Evolutionary conservation across 345 rosid species (phyloP).

Genomic region (Nephelium lappaceum): DNA sequence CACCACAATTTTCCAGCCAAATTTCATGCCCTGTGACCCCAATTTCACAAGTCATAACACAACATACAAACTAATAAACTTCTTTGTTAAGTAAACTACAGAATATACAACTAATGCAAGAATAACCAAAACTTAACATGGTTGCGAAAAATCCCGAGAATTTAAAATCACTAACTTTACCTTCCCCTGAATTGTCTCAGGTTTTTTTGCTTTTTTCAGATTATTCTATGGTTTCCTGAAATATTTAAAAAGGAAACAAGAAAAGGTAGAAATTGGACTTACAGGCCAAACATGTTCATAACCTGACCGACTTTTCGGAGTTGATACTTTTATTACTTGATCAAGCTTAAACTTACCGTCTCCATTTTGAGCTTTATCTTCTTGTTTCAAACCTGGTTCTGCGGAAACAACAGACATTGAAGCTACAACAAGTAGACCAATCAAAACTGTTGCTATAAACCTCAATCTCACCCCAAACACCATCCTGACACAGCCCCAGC

Average conservation of each 20-base stretch:
- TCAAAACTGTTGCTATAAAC: slow-evolving; percentile 11
- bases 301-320: slow-evolving; percentile 12
- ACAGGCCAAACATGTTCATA: slow-evolving; percentile 47
- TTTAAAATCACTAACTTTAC: too few species aligned
- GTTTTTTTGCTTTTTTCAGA: neutral
- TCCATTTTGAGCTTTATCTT: slow-evolving; percentile 8
- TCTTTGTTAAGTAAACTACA: neutral
- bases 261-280: slow-evolving; percentile 1
- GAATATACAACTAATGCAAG: too few species aligned
- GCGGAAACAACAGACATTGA: slow-evolving; percentile 22
- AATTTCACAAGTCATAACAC: slow-evolving; percentile 1
- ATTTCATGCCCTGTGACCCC: slow-evolving; percentile 31
- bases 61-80: neutral
- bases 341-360: neutral
- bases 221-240: neutral
- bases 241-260: neutral
- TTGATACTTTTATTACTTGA: slow-evolving; percentile 3
- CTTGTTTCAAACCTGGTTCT: slow-evolving; percentile 18
- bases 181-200: neutral
- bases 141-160: too few species aligned
- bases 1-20: slow-evolving; percentile 48
- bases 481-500: slow-evolving; percentile 9
- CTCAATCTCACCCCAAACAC: slow-evolving; percentile 17
- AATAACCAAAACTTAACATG: too few species aligned
- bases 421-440: slow-evolving; percentile 23